Evolutionary conservation across 306 rosid species (phyloP), one percentile per base, ranked within the genome.

Genomic region (Leucaena leucocephala): DNA sequence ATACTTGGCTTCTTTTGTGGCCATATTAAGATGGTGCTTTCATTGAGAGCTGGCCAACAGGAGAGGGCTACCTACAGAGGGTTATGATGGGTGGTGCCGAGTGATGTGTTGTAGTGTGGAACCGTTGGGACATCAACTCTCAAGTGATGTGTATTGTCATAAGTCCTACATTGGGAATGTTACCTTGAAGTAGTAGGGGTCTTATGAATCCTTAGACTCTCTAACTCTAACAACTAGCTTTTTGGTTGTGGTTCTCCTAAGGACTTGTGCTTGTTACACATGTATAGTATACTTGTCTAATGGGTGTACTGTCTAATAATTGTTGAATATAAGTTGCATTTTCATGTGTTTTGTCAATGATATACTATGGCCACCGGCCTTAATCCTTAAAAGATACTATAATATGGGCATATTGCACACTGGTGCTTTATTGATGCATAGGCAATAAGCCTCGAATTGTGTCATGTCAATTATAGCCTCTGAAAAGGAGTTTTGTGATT

Each of bases 401-500:
- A 14, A 17, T 15, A 14, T 49, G 55, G 19, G 55, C 50, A 15
- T 6, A 15, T 49, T 49, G 55, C 6, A 15, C 15, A 3, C 10
- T 14, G 43, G 19, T 62, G n/a, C 42, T 33, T 6, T 63, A 6
- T 35, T 35, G 68, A 13, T 21, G 44, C 21, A 34, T 34, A 27
- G 64, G 64, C 5, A 34, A 40, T 33, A 27, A 12, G 39, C 66
- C 17, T 33, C 39, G 42, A 16, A 22, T 55, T 35, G 35, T 36
- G 6, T 73, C 52, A 39, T 21, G 21, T 6, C 21, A 55, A 16
- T 67, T 73, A 13, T 63, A 2, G 14, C 49, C 80, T 72, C 35
- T 42, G 45, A 72, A 52, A 50, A 10, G 36, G 62, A 69, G n/a
- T 43, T 72, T 43, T 36, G 22, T 15, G 27, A 44, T 81, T 81